Conservation (phyloP, 73 alveolate genomes). For the Paraurostyla sp. region DNA sequence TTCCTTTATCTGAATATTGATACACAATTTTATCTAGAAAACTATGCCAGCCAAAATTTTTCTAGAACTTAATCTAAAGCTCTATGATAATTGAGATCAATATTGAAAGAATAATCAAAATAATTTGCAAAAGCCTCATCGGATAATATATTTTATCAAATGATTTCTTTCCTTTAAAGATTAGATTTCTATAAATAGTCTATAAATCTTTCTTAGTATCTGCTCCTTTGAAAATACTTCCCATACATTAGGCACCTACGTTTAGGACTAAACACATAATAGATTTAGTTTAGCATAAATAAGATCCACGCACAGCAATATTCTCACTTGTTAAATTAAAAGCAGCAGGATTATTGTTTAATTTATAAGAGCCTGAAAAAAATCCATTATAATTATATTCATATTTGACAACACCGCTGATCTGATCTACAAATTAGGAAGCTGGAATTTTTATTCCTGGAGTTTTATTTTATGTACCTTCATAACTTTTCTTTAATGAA, state of each 20-base stretch:
- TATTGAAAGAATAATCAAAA: not conserved
- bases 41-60: not conserved
- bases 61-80: not conserved
- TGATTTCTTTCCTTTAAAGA: no score
- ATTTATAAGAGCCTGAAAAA: conserved; percentile 88
- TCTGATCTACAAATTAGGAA: conserved; percentile 78
- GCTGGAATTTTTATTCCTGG: conserved; percentile 44
- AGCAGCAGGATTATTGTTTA: conserved; percentile 89
- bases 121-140: not conserved
- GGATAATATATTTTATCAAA: conserved; percentile 14
- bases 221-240: conserved; percentile 36
- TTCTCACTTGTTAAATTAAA: conserved; percentile 71
- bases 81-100: not conserved
- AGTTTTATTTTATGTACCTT: conserved; percentile 68
- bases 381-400: conserved; percentile 85
- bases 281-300: conserved; percentile 37
- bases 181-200: no score
- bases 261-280: conserved; percentile 68
- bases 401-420: conserved; percentile 85
- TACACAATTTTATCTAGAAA: not conserved
- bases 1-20: not conserved
- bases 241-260: conserved; percentile 66
- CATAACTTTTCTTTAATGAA: conserved; percentile 34
- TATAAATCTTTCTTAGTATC: not conserved
- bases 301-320: conserved; percentile 63